Base-by-base conservation (phyloP, 108 stramenopile species). In the Cylindrotheca fusiformis region DNA sequence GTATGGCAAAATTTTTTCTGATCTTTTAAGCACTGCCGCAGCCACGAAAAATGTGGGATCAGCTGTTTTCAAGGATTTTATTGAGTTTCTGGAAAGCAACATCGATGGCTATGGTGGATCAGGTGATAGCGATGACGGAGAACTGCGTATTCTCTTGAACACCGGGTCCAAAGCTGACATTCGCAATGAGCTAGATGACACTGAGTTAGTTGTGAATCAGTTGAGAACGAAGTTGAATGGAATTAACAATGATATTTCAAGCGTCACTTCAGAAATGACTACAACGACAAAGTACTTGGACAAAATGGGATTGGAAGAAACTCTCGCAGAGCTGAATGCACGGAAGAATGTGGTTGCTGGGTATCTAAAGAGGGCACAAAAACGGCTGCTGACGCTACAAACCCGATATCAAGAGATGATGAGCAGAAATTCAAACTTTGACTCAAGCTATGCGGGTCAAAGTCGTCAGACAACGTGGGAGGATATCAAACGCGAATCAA, bases 151-250 rank as follows among this genome's bases (percentile, higher is more conserved):
- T 22, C 46, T 93, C 63, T 55, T 93, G 45, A 59, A 57, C 22
- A 76, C 66, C 44, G 88, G 85, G 5, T 67, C 78, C 10, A 57
- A 85, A 23, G 82, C 84, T 20, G 85, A 90, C 4, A 76, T 93
- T 24, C 78, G 73, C 4, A 71, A 83, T 33, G 93, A 94, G 71
- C 82, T 90, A 84, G 87, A 90, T 33, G 93, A 90, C 51, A 81
- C 85, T 0, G 76, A 86, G 29, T 41, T 90, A 17, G 79, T 89
- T 27, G 84, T 90, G 20, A 56, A 79, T 28, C 84, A 86, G n/a
- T 63, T 94, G 27, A 67, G 75, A 19, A 65, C 71, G 0, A 94
- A 90, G 69, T 32, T 74, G 41, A 47, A 49, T 1, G 56, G 57
- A 4, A 61, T 94, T 31, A 67, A 89, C 8, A 50, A 83, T 31